Evolutionary conservation across 345 rosid species (phyloP).

Genomic region (Hirschfeldia incana): DNA sequence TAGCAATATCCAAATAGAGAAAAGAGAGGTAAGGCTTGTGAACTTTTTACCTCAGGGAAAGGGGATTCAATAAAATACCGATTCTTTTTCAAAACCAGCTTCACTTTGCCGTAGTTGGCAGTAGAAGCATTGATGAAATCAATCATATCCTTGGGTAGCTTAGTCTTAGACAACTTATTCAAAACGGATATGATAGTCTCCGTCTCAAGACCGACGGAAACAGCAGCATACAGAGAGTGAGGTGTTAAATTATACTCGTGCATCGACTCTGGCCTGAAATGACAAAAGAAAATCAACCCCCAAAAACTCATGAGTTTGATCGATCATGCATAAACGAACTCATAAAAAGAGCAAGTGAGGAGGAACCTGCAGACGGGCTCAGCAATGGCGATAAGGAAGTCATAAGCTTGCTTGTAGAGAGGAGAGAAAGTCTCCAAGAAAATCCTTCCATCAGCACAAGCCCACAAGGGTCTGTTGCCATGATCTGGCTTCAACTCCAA

Average conservation of each 20-base stretch:
- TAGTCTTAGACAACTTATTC: slow-evolving; percentile 89
- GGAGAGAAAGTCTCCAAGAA: slow-evolving; percentile 84
- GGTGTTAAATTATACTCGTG: slow-evolving; percentile 97
- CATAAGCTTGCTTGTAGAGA: slow-evolving; percentile 91
- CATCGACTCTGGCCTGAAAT: slow-evolving; percentile 89
- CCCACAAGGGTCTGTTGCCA: slow-evolving; percentile 86
- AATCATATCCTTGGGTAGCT: slow-evolving; percentile 87
- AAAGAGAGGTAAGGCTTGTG: slow-evolving; percentile 7
- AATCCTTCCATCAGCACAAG: slow-evolving; percentile 91
- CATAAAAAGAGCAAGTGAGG: neutral
- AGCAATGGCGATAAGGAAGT: slow-evolving; percentile 93
- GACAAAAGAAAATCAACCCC: slow-evolving; percentile 1
- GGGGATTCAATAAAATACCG: slow-evolving; percentile 90
- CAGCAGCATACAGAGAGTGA: slow-evolving; percentile 93
- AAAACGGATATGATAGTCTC: slow-evolving; percentile 81
- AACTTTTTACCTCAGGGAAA: slow-evolving; percentile 70
- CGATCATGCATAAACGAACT: neutral
- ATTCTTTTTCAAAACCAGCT: slow-evolving; percentile 94
- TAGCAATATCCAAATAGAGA: neutral
- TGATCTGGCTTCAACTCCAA: slow-evolving; percentile 85
- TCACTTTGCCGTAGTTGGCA: slow-evolving; percentile 95
- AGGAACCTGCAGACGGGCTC: slow-evolving; percentile 97
- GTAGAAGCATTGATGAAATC: slow-evolving; percentile 87
- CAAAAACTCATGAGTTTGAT: neutral
- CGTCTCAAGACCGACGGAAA: slow-evolving; percentile 93